phyloP scores from a whole-genome alignment of 2,329 filamentous ascomycete species.

The Nemania sp. region DNA sequence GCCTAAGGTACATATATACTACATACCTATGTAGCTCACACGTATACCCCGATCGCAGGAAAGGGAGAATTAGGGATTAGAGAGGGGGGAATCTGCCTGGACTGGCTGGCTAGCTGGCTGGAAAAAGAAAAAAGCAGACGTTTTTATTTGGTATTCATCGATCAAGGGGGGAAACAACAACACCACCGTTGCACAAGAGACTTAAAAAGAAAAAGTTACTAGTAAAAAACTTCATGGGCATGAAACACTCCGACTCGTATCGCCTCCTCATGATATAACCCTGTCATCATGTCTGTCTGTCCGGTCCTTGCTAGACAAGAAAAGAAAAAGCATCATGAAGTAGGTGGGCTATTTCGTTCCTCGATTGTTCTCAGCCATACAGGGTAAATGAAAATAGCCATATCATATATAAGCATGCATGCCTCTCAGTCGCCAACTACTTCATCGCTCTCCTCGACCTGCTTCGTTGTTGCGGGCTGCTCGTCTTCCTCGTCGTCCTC shows the following conservation, averaged over 20 bases:
- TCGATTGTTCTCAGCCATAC: background rate
- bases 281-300: background rate
- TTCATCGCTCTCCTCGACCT: slow-evolving; percentile 32
- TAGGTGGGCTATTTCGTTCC: background rate
- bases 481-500: slow-evolving; percentile 50
- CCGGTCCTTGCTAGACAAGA: background rate
- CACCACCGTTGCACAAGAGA: slow-evolving; percentile 18
- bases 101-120: too few species aligned
- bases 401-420: background rate
- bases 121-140: background rate
- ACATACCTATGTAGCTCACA: background rate
- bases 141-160: background rate
- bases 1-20: background rate
- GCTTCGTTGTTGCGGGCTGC: slow-evolving; percentile 31
- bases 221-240: slow-evolving; percentile 18
- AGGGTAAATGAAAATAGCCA: slow-evolving; percentile 1
- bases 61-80: background rate
- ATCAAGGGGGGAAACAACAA: background rate
- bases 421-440: slow-evolving; percentile 46
- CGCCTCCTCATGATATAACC: slow-evolving; percentile 4
- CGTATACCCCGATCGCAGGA: background rate
- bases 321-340: background rate
- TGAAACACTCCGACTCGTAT: slow-evolving; percentile 2
- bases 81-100: background rate
- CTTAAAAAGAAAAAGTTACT: too few species aligned